These are phyloP conservation scores for Phalaenopsis aphrodite DNA, from an alignment of 106 monocot species.

Conservation along the genomic window DNA sequence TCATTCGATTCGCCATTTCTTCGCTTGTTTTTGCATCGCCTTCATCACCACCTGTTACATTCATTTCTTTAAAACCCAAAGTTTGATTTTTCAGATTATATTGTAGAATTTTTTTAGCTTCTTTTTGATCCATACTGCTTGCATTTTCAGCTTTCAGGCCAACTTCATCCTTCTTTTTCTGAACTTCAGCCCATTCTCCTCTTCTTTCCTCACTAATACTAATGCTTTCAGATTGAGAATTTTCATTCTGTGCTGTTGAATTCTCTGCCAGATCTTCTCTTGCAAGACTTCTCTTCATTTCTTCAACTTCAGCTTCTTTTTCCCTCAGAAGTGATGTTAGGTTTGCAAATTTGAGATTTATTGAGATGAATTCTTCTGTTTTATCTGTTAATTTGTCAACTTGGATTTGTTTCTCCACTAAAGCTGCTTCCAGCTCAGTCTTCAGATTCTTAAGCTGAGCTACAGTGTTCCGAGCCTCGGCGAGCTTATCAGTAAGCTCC, in stretches of 20 bases:
- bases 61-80: background rate
- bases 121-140: constrained; percentile 3
- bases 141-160: background rate
- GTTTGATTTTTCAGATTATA: background rate
- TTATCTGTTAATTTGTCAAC: constrained; percentile 12
- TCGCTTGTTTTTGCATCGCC: too few relatives aligned
- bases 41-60: background rate
- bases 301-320: constrained; percentile 27
- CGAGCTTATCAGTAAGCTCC: constrained; percentile 32
- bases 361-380: constrained; percentile 9
- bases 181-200: constrained; percentile 22
- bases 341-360: constrained; percentile 6
- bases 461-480: background rate
- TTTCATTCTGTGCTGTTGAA: background rate
- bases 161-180: constrained; percentile 17
- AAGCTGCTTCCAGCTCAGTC: constrained; percentile 19
- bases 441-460: too few relatives aligned
- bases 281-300: constrained; percentile 11
- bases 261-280: background rate
- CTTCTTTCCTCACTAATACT: background rate
- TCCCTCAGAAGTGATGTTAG: constrained; percentile 25
- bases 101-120: background rate
- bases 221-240: background rate
- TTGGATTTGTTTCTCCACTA: constrained; percentile 25
- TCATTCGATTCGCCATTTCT: too few relatives aligned